Evolutionary conservation across 352 stramenopile species (phyloP), one percentile per base, ranked within the genome.

Genomic region (Phytophthora cactorum): DNA sequence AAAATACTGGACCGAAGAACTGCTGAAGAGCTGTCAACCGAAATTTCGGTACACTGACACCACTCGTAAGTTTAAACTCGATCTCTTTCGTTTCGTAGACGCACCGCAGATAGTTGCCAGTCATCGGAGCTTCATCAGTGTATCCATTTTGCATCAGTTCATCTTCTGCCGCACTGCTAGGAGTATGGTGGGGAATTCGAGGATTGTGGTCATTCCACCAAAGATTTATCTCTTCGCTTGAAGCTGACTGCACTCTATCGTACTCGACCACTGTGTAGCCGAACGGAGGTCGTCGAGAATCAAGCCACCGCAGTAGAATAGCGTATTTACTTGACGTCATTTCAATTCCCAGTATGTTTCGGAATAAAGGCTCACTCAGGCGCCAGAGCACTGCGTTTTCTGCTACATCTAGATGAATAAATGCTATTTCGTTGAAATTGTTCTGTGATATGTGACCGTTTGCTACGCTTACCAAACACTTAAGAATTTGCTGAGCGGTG

Each of bases 31-130:
- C 66, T 25, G 75, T 71, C 4, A 81, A 53, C 10, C 78, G 78
- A 49, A 79, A 82, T 52, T 82, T 86, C 1, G 74, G 59, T 4
- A 79, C 63, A 12, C 66, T 49, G 22, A 75, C 61, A 1, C 65
- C 75, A 25, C 66, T 66, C 0, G 66, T 72, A 27, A 81, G 52
- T 53, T 81, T 82, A 43, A 87, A 87, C 22, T 73, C 65, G 11
- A 82, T 71, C n/a, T 84, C 78, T 22, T 82, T 66, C 4, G 66
- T 72, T 27, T 75, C 63, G 41, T 77, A 72, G 22, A 80, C 9
- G 4, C 43, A 66, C 12, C 49, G n/a, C 15, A 81, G 43, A 36
- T 71, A 69, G 8, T 45, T 34, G 6, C 58, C 47, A 25, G 71
- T 68, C 32, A 59, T 56, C 1, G 34, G 39, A 1, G 7, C 4